Conservation (phyloP, 1,284 basidiomycete genomes). For the Trichosporon coremiiforme region DNA sequence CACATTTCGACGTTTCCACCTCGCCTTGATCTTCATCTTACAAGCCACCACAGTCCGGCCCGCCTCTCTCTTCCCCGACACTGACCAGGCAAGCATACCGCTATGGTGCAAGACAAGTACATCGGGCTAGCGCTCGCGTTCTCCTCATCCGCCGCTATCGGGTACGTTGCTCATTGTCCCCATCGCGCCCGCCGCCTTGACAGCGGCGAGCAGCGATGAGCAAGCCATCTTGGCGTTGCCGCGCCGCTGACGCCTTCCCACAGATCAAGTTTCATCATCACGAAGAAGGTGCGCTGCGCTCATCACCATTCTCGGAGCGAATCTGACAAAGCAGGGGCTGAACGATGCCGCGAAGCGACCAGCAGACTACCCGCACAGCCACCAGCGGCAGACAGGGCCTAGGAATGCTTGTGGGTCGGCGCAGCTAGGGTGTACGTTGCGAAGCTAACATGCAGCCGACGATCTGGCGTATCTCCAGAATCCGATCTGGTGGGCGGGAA, state of each 20-base stretch:
- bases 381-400: slow-evolving; percentile 58
- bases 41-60: not conserved
- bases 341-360: slow-evolving; percentile 70
- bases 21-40: not conserved
- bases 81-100: not conserved
- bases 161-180: slow-evolving; percentile 21
- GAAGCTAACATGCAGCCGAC: slow-evolving; percentile 62
- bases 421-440: slow-evolving; percentile 68
- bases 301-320: not conserved
- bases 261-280: slow-evolving; percentile 79
- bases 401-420: slow-evolving; percentile 68
- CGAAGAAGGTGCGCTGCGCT: slow-evolving; percentile 74
- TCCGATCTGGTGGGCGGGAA: slow-evolving; percentile 98
- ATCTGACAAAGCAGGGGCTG: slow-evolving; percentile 64
- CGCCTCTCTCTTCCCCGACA: not conserved
- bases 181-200: no score
- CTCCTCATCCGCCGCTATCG: slow-evolving; percentile 53
- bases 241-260: not conserved
- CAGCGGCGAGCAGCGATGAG: not conserved
- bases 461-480: slow-evolving; percentile 84
- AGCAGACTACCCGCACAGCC: slow-evolving; percentile 69
- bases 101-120: slow-evolving; percentile 73
- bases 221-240: not conserved
- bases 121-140: slow-evolving; percentile 85
- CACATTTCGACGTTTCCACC: not conserved